Evolutionary conservation across 495 filamentous ascomycete genomes (phyloP).

Genomic region (Xanthoparmelia taractica): DNA sequence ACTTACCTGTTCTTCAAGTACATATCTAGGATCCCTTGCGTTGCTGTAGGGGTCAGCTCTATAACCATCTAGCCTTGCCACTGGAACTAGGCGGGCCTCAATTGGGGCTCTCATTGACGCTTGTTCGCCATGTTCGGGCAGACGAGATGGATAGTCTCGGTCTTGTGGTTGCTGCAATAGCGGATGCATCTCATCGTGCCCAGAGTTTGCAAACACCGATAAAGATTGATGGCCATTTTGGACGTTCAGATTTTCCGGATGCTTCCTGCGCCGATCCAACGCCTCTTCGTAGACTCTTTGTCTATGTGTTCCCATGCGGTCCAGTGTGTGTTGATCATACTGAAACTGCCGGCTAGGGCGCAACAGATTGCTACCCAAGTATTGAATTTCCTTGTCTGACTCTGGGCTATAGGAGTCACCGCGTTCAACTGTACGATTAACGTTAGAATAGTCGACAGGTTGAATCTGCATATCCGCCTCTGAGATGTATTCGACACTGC

Average conservation of each 20-base stretch:
- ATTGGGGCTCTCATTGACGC: background rate
- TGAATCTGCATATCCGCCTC: constrained; percentile 16
- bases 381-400: constrained; percentile 14
- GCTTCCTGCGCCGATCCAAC: constrained; percentile 17
- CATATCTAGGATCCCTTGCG: background rate
- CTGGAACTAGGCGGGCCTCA: background rate
- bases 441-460: constrained; percentile 17
- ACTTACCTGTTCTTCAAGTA: constrained; percentile 10
- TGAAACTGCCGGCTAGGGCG: background rate
- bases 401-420: constrained; percentile 14
- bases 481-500: constrained; percentile 20
- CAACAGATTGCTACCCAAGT: constrained; percentile 3
- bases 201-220: background rate
- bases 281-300: constrained; percentile 19
- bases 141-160: background rate
- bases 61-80: background rate
- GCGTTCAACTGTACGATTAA: background rate
- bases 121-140: background rate
- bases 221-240: background rate
- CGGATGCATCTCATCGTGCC: background rate
- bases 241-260: constrained; percentile 6
- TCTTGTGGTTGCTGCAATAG: background rate
- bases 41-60: background rate
- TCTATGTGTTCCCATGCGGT: constrained; percentile 17
- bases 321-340: constrained; percentile 5